Evolutionary conservation across 2,329 filamentous ascomycete species (phyloP).

Genomic region (Microsporum ferrugineum): DNA sequence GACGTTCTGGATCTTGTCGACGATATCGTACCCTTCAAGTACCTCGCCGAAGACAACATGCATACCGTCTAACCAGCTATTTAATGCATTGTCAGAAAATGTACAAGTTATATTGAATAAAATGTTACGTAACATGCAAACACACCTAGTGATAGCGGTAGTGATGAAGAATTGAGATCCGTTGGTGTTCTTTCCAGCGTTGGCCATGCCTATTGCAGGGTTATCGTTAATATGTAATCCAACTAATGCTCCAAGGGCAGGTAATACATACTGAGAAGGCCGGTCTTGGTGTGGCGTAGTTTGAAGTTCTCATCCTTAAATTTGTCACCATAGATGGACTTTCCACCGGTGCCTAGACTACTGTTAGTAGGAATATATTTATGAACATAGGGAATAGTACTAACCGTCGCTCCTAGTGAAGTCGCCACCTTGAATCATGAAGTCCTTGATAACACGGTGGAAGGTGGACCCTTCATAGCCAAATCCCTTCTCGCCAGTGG

Average conservation of each 20-base stretch:
- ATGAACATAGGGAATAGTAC: slow-evolving; percentile 4
- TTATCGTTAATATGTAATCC: neutral
- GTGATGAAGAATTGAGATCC: slow-evolving; percentile 59
- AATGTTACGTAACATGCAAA: neutral
- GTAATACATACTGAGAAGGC: slow-evolving; percentile 46
- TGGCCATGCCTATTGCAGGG: slow-evolving; percentile 46
- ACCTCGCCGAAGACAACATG: slow-evolving; percentile 61
- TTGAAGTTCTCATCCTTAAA: slow-evolving; percentile 63
- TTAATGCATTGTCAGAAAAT: slow-evolving; percentile 4
- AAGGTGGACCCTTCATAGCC: slow-evolving; percentile 56
- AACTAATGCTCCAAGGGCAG: neutral
- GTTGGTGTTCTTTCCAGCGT: slow-evolving; percentile 53
- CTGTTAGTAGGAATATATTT: neutral
- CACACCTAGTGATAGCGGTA: slow-evolving; percentile 44
- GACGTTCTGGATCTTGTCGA: slow-evolving; percentile 54
- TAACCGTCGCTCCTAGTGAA: slow-evolving; percentile 51
- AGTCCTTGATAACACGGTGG: slow-evolving; percentile 59
- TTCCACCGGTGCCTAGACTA: slow-evolving; percentile 48
- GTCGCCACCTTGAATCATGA: slow-evolving; percentile 62
- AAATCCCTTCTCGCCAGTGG: slow-evolving; percentile 56
- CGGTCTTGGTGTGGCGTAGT: slow-evolving; percentile 55
- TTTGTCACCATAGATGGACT: slow-evolving; percentile 56
- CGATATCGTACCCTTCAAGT: slow-evolving; percentile 54
- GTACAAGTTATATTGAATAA: neutral
- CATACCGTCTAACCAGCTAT: slow-evolving; percentile 49